phyloP scores from a whole-genome alignment of 345 rosid species.

The Cardamine resedifolia region DNA sequence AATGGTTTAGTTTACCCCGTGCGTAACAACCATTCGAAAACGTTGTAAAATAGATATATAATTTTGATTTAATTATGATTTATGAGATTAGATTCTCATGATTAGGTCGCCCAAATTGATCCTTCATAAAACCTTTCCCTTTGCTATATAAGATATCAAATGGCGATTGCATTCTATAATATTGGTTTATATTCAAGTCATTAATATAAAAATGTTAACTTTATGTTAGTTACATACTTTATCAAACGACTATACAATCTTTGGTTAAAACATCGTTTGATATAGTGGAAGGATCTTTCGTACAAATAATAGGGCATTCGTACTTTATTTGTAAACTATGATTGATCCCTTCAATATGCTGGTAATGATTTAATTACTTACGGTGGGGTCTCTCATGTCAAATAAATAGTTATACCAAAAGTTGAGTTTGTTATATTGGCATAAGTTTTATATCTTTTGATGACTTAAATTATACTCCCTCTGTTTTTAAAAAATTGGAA shows the following conservation, averaged over 20 bases:
- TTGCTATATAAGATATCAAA: constrained; percentile 19
- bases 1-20: no score
- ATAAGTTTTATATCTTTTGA: not conserved
- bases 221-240: not conserved
- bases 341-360: not conserved
- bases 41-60: constrained; percentile 5
- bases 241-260: not conserved
- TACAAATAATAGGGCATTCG: constrained; percentile 12
- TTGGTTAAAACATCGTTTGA: constrained; percentile 1
- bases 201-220: not conserved
- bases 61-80: constrained; percentile 9
- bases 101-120: constrained; percentile 19
- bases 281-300: constrained; percentile 19
- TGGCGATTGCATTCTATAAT: constrained; percentile 6
- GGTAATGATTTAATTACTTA: not conserved
- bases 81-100: constrained; percentile 31
- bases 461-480: not conserved
- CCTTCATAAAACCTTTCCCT: constrained; percentile 3
- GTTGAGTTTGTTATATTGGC: not conserved
- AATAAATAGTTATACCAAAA: not conserved
- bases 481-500: no score
- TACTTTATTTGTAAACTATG: constrained; percentile 18
- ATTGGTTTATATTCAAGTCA: constrained; percentile 19
- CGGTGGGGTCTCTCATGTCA: not conserved
- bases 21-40: no score